These are phyloP conservation scores for Coprinellus micaceus DNA, from an alignment of 768 basidiomycete species.

Conservation along the genomic window DNA sequence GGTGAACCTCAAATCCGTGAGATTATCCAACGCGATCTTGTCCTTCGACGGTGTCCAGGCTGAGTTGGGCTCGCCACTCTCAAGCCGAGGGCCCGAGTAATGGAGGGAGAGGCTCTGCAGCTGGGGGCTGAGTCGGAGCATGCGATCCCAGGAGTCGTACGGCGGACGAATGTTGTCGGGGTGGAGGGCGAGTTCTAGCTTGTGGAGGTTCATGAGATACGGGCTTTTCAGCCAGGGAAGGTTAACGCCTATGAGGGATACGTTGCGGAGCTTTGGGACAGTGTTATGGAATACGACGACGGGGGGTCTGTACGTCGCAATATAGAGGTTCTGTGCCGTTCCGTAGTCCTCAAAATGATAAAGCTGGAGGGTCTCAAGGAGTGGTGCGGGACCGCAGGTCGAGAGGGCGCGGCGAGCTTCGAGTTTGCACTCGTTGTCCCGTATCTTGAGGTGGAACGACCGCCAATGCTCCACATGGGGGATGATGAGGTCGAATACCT, in stretches of 20 bases:
- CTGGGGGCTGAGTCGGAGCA: constrained; percentile 47
- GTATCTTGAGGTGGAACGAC: constrained; percentile 57
- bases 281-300: constrained; percentile 53
- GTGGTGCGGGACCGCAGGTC: constrained; percentile 50
- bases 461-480: constrained; percentile 53
- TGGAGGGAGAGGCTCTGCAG: constrained; percentile 48
- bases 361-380: constrained; percentile 55
- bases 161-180: constrained; percentile 55
- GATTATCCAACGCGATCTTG: constrained; percentile 31
- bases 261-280: constrained; percentile 48
- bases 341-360: constrained; percentile 63
- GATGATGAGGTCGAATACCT: constrained; percentile 41
- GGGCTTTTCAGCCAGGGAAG: constrained; percentile 53
- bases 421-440: constrained; percentile 56
- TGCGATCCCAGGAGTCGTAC: constrained; percentile 50
- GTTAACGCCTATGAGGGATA: constrained; percentile 64
- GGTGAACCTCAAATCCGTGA: constrained; percentile 46
- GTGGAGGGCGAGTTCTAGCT: constrained; percentile 59
- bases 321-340: constrained; percentile 46
- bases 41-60: constrained; percentile 33
- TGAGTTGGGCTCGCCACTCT: constrained; percentile 31
- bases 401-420: constrained; percentile 48
- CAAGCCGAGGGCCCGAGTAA: constrained; percentile 52
- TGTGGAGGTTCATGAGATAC: constrained; percentile 45
- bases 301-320: constrained; percentile 56